A percentile compares a stretch with the other conserved stretches of the same genome.
Conservation (phyloP, 305 asterid species). For the Solanum aculeatissimum region DNA sequence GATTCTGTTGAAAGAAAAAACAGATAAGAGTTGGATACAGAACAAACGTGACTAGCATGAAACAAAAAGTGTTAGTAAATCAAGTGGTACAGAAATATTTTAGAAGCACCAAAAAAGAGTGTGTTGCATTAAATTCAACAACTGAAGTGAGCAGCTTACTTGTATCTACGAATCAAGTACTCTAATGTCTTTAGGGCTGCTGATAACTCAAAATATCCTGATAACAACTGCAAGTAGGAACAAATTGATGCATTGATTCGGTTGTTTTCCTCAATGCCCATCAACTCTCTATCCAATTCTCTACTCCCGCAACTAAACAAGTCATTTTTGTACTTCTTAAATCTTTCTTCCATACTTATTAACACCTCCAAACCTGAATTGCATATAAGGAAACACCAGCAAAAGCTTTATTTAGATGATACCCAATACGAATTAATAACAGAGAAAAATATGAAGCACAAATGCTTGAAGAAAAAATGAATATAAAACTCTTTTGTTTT, state of each 20-base stretch:
- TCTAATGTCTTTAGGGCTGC: constrained; percentile 71
- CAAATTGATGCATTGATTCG: constrained; percentile 42
- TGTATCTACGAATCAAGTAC: constrained; percentile 85
- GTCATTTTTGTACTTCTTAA: constrained; percentile 50
- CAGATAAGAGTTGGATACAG: neutral
- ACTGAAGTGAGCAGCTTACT: constrained; percentile 20
- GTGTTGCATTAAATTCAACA: neutral
- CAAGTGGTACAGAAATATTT: neutral
- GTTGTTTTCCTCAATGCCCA: constrained; percentile 50
- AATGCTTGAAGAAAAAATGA: neutral
- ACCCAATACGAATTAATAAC: neutral
- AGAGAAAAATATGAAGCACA: neutral
- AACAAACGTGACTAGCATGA: neutral
- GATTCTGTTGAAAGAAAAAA: constrained; percentile 31
- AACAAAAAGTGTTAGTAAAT: neutral
- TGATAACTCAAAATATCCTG: constrained; percentile 50
- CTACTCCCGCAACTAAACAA: constrained; percentile 65
- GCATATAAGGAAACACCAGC: neutral
- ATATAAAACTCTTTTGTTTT: neutral
- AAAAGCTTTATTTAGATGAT: neutral
- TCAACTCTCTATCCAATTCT: constrained; percentile 75
- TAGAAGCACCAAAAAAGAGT: neutral
- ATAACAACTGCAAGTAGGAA: constrained; percentile 56
- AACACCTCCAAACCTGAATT: constrained; percentile 68
- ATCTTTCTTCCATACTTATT: constrained; percentile 46